These are phyloP conservation scores for Acanthamoeba rhysodes DNA, from an alignment of 208 protist genomes.

Conservation along the genomic window DNA sequence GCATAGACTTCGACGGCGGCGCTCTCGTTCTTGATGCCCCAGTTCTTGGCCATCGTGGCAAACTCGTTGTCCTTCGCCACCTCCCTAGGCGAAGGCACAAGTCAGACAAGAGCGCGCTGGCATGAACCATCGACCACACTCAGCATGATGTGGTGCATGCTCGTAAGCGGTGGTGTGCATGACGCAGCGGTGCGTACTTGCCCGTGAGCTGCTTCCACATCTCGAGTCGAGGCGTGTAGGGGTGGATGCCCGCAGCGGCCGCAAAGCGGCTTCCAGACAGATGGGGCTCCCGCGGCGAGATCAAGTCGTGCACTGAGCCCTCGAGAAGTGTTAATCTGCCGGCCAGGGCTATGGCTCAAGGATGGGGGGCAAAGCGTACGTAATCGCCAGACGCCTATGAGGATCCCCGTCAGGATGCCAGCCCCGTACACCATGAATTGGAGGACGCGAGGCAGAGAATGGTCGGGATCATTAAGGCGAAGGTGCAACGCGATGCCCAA, in stretches of 20 bases:
- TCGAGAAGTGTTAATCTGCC: neutral
- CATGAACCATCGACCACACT: too few species aligned
- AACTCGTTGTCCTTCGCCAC: slow-evolving; percentile 13
- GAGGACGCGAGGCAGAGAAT: neutral
- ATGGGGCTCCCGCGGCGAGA: slow-evolving; percentile 16
- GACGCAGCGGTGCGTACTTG: neutral
- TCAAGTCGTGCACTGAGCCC: neutral
- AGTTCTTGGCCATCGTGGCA: slow-evolving; percentile 56
- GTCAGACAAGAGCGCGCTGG: too few species aligned
- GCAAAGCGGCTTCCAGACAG: slow-evolving; percentile 61
- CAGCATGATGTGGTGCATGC: too few species aligned
- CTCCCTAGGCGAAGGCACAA: neutral
- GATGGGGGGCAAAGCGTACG: neutral
- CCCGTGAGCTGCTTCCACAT: slow-evolving; percentile 57
- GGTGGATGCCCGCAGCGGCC: slow-evolving; percentile 38
- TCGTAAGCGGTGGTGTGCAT: neutral
- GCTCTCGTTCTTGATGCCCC: slow-evolving; percentile 56
- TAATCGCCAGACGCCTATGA: neutral
- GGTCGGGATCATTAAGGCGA: neutral
- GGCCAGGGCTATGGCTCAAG: neutral
- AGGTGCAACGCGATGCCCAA: neutral
- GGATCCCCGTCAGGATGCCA: neutral
- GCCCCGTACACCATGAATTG: slow-evolving; percentile 38
- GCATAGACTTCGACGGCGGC: slow-evolving; percentile 31
- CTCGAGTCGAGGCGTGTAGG: neutral